A percentile compares a stretch with the other conserved stretches of the same genome.
Conservation (phyloP, 331 rosid genomes). For the Acacia pycnantha region DNA sequence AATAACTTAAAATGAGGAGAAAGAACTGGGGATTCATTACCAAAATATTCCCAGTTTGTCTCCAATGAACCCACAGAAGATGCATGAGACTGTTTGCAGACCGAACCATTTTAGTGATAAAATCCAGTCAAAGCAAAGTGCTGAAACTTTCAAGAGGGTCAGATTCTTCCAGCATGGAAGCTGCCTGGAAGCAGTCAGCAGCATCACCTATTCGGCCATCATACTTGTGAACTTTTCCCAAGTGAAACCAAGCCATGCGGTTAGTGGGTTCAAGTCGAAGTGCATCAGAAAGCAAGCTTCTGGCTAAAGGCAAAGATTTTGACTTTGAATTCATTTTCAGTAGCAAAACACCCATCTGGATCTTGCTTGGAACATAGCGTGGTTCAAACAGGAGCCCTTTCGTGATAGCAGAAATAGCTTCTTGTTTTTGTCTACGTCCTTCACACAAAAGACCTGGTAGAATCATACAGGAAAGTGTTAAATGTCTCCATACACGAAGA, state of each 20-base stretch:
- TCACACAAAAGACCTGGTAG: slow-evolving; percentile 60
- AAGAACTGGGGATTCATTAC: neutral
- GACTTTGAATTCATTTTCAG: slow-evolving; percentile 52
- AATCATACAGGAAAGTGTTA: slow-evolving; percentile 19
- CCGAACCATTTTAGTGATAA: neutral
- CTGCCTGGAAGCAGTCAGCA: slow-evolving; percentile 91
- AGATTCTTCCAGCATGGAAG: slow-evolving; percentile 91
- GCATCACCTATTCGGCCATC: slow-evolving; percentile 82
- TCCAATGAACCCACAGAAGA: neutral
- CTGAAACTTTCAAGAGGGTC: slow-evolving; percentile 81
- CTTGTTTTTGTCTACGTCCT: slow-evolving; percentile 60
- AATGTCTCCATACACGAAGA: slow-evolving; percentile 7
- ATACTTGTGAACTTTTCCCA: slow-evolving; percentile 74
- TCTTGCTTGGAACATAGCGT: slow-evolving; percentile 68
- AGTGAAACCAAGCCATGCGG: slow-evolving; percentile 76
- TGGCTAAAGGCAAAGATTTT: slow-evolving; percentile 66
- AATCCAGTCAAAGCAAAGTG: slow-evolving; percentile 46
- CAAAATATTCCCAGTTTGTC: slow-evolving; percentile 19
- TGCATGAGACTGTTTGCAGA: neutral
- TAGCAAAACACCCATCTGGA: slow-evolving; percentile 56
- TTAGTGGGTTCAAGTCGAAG: slow-evolving; percentile 85
- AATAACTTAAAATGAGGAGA: neutral
- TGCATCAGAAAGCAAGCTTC: slow-evolving; percentile 83
- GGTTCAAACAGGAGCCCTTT: slow-evolving; percentile 65
- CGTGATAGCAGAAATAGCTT: slow-evolving; percentile 53